phyloP scores from a whole-genome alignment of 208 protist genomes.

The Leptomonas seymouri region DNA sequence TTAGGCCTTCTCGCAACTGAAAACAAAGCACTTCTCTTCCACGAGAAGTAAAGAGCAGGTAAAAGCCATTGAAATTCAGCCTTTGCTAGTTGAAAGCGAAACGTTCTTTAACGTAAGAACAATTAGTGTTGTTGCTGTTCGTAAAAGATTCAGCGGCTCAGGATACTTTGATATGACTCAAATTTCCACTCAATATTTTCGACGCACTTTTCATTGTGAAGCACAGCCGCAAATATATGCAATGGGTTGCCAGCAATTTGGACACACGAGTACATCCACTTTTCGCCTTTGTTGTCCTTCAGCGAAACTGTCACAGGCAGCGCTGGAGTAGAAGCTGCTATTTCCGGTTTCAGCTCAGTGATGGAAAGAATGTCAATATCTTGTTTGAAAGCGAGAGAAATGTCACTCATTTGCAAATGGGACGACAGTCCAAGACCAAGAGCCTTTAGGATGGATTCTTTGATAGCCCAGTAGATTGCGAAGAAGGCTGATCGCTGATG shows the following conservation, averaged over 20 bases:
- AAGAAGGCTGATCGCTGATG: conserved; percentile 2
- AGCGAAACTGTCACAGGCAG: conserved; percentile 17
- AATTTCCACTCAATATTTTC: not conserved
- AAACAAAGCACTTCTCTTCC: no score
- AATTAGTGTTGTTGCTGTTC: no score
- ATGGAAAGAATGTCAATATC: not conserved
- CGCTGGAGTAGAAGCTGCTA: not conserved
- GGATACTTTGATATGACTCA: not conserved
- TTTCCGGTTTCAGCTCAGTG: not conserved
- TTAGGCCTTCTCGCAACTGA: no score
- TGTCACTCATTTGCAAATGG: conserved; percentile 15
- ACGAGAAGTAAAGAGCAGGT: no score
- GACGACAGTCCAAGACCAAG: conserved; percentile 32
- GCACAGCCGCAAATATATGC: not conserved
- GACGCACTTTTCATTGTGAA: not conserved
- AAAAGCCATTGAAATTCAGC: no score
- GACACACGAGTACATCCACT: conserved; percentile 14
- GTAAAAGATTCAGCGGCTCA: not conserved
- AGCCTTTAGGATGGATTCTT: conserved; percentile 45
- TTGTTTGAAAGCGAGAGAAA: conserved; percentile 8
- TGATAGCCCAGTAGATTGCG: conserved; percentile 38
- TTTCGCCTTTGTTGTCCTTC: conserved; percentile 4
- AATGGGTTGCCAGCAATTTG: not conserved
- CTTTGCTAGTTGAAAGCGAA: no score
- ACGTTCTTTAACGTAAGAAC: no score